Conservation (phyloP, 495 filamentous ascomycete species). For the Trichoderma reesei region DNA sequence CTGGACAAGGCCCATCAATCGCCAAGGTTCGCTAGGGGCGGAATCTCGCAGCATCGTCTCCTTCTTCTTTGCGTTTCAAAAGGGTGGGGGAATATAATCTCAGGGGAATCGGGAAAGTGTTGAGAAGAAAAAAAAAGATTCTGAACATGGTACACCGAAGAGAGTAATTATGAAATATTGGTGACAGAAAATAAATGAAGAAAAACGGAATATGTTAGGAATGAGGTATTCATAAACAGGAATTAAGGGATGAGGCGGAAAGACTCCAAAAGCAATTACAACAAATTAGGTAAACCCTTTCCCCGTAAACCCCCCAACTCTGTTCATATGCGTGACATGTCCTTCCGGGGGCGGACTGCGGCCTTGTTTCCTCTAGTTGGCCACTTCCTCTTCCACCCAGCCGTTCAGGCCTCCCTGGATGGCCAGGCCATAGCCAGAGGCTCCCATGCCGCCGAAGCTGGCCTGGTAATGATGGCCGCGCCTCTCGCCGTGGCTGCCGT, state of each 20-base stretch:
- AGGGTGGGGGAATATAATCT: not conserved
- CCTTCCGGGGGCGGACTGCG: not conserved
- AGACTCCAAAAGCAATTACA: slow-evolving; percentile 18
- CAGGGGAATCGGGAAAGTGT: not conserved
- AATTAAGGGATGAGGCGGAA: slow-evolving; percentile 11
- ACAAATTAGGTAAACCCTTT: slow-evolving; percentile 21
- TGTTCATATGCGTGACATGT: slow-evolving; percentile 6
- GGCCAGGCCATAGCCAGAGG: slow-evolving; percentile 38
- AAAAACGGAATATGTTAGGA: not conserved
- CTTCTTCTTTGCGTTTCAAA: not conserved
- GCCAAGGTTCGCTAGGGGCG: not conserved
- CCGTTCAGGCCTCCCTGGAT: slow-evolving; percentile 44
- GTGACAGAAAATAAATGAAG: not conserved
- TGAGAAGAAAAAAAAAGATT: not conserved
- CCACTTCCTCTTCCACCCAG: slow-evolving; percentile 49
- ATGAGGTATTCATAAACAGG: slow-evolving; percentile 10
- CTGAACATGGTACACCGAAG: slow-evolving; percentile 10
- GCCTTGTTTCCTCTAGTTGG: slow-evolving; percentile 28
- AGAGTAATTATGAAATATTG: slow-evolving; percentile 8
- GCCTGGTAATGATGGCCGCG: slow-evolving; percentile 48
- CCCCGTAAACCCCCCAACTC: slow-evolving; percentile 13
- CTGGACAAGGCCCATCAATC: not conserved
- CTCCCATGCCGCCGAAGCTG: slow-evolving; percentile 41
- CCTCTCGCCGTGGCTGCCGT: slow-evolving; percentile 33
- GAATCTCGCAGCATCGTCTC: not conserved